Conservation (phyloP, 257 asterid species). For the Solanum pinnatisectum region DNA sequence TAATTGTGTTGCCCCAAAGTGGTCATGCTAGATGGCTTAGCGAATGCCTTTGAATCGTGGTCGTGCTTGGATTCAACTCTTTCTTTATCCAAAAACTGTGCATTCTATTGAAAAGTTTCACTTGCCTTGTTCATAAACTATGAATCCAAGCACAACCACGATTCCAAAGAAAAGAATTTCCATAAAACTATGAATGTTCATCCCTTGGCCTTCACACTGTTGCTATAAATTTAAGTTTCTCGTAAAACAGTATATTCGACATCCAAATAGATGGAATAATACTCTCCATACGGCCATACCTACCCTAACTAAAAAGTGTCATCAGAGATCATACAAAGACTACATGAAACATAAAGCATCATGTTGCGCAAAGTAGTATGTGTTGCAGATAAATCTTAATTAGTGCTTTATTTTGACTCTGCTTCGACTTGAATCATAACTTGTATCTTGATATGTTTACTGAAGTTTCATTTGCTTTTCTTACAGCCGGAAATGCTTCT, state of each 20-base stretch:
- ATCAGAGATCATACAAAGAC: not conserved
- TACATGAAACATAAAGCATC: not conserved
- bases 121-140: not conserved
- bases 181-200: not conserved
- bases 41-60: not conserved
- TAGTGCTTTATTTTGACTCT: not conserved
- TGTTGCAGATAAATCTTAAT: not conserved
- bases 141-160: not conserved
- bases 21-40: not conserved
- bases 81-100: not conserved
- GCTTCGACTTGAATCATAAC: not conserved
- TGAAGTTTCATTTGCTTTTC: not conserved
- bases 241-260: not conserved
- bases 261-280: not conserved
- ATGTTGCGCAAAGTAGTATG: not conserved
- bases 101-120: not conserved
- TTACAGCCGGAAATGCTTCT: conserved; percentile 69
- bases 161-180: not conserved
- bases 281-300: not conserved
- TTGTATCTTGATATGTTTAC: not conserved
- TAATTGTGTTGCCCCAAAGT: not conserved
- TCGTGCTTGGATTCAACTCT: not conserved
- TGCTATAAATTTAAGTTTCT: not conserved
- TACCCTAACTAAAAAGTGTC: not conserved
- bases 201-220: not conserved